Conservation (phyloP, 2,329 filamentous ascomycete species). For the Diaporthe sp. region DNA sequence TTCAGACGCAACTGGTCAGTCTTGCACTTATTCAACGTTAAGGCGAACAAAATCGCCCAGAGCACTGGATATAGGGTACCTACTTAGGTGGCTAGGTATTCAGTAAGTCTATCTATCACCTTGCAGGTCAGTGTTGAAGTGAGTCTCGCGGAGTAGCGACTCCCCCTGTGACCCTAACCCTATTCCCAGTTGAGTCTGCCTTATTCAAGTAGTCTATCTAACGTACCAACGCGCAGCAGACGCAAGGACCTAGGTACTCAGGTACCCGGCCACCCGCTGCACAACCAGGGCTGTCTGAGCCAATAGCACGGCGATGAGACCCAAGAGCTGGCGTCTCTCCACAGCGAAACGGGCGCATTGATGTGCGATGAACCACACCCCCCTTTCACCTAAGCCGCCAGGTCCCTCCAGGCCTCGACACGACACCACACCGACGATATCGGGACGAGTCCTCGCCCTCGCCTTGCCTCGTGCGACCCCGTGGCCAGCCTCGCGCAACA, state of each 20-base stretch:
- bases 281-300: neutral
- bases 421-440: constrained; percentile 29
- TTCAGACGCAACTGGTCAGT: neutral
- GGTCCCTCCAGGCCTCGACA: constrained; percentile 12
- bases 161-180: neutral
- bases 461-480: constrained; percentile 3
- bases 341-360: constrained; percentile 27
- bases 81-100: too few species aligned
- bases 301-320: neutral
- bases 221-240: neutral
- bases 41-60: neutral
- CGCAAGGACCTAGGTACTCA: neutral
- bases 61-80: neutral
- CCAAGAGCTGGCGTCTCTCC: constrained; percentile 10
- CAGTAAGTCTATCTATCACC: neutral
- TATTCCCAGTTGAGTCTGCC: neutral
- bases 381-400: constrained; percentile 18
- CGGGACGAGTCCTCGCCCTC: constrained; percentile 19
- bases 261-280: neutral
- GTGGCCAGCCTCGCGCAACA: constrained; percentile 28
- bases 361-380: constrained; percentile 22
- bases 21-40: neutral
- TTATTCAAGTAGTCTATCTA: neutral
- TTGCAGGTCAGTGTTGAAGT: neutral
- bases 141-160: neutral